phyloP scores from a whole-genome alignment of 257 asterid genomes.

The Paulownia fortunei region DNA sequence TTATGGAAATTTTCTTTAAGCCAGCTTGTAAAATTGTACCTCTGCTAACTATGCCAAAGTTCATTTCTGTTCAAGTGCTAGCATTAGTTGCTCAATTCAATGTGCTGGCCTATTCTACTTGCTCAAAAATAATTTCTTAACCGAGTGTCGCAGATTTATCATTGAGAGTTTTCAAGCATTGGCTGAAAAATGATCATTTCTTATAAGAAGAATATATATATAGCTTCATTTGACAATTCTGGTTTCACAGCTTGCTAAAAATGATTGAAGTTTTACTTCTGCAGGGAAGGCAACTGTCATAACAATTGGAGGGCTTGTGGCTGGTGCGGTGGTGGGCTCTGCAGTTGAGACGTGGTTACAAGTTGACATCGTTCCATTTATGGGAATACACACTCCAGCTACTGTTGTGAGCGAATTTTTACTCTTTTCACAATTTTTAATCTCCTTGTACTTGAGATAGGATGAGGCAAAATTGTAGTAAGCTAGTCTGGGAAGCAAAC shows the following conservation, averaged over 20 bases:
- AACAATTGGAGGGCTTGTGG: constrained; percentile 94
- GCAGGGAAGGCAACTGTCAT: constrained; percentile 94
- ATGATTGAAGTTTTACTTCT: constrained; percentile 20
- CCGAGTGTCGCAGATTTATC: background rate
- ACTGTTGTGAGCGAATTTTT: constrained; percentile 86
- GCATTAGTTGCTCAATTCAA: background rate
- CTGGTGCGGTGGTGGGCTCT: constrained; percentile 96
- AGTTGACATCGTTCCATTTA: constrained; percentile 90
- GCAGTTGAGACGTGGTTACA: constrained; percentile 95
- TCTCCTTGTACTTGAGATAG: constrained; percentile 80
- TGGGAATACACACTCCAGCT: constrained; percentile 91
- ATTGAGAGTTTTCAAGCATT: too few relatives aligned
- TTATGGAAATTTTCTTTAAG: too few relatives aligned
- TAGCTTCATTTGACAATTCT: too few relatives aligned
- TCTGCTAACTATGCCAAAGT: background rate
- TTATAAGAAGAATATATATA: too few relatives aligned
- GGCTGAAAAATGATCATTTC: too few relatives aligned
- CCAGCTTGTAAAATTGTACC: background rate
- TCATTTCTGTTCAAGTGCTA: background rate
- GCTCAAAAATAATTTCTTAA: background rate
- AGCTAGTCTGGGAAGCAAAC: constrained; percentile 33
- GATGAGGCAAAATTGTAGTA: constrained; percentile 30
- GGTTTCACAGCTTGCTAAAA: background rate
- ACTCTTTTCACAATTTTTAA: constrained; percentile 82
- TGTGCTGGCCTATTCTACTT: background rate